Conservation (phyloP, 331 rosid species). For the Quercus tomentella region DNA sequence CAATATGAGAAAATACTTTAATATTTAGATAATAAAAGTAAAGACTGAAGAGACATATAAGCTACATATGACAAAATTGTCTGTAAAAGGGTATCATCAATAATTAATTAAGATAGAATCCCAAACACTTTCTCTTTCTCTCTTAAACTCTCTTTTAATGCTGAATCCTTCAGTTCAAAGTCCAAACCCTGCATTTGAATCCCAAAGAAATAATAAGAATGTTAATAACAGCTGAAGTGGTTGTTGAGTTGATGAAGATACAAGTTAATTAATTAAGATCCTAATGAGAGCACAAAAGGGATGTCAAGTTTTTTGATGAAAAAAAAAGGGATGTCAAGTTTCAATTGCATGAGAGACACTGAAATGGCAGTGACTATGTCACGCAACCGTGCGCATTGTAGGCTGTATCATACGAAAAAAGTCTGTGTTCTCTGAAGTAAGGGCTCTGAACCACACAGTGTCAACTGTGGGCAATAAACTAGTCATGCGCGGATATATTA, state of each 20-base stretch:
- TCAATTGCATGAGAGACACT: not conserved
- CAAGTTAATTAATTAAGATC: not conserved
- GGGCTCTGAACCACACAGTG: conserved; percentile 9
- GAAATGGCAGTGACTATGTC: not conserved
- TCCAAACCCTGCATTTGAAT: conserved; percentile 3
- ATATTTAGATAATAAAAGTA: not conserved
- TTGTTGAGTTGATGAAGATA: not conserved
- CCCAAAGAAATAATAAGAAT: not conserved
- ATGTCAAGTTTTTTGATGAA: not conserved
- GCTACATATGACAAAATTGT: conserved; percentile 18
- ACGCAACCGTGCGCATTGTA: conserved; percentile 10
- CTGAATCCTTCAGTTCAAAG: conserved; percentile 10
- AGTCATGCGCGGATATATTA: not conserved
- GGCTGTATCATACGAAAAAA: conserved; percentile 5
- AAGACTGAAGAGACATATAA: not conserved
- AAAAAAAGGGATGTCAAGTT: not conserved
- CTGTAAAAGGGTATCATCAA: conserved; percentile 6
- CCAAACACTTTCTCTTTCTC: conserved; percentile 3
- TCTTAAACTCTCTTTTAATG: not conserved
- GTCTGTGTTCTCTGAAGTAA: not conserved
- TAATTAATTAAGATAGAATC: not conserved
- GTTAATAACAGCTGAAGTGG: not conserved
- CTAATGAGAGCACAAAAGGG: not conserved
- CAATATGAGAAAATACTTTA: not conserved
- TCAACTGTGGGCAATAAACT: conserved; percentile 1